Conservation (phyloP, 129 eudicot species). For the Flaveria linearis region DNA sequence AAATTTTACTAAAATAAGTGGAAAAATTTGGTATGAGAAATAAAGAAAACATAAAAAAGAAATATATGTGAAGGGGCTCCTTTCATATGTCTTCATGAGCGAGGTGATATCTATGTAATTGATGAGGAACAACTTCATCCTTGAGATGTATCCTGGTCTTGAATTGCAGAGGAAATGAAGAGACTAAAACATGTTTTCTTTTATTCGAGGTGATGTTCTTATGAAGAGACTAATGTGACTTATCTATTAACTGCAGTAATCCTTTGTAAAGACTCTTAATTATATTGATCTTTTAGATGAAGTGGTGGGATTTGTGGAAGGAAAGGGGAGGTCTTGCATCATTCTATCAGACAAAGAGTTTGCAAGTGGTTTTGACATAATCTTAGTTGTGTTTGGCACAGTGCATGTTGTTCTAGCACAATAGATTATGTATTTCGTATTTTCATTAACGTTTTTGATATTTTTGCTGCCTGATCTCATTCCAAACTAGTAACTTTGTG, state of each 20-base stretch:
- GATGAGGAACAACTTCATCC: no score
- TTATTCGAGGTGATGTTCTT: no score
- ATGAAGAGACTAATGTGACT: no score
- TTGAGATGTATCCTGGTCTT: no score
- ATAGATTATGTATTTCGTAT: neutral
- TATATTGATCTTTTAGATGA: neutral
- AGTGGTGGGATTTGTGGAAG: constrained; percentile 4
- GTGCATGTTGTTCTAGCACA: neutral
- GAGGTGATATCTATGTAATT: no score
- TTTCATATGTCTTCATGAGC: no score
- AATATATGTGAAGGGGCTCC: no score
- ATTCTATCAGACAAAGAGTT: constrained; percentile 3
- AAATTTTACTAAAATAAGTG: constrained; percentile 2
- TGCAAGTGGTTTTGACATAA: neutral
- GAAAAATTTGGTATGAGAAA: constrained; percentile 1
- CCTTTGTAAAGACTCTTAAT: neutral
- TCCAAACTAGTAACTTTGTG: neutral
- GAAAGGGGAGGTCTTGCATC: constrained; percentile 3
- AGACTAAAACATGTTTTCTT: no score
- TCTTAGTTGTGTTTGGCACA: neutral
- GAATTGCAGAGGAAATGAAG: no score
- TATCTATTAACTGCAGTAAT: neutral
- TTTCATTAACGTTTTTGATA: neutral
- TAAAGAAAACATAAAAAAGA: neutral
- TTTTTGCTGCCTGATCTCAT: neutral